Conservation (phyloP, 768 basidiomycete species). For the Boletellus ananas region DNA sequence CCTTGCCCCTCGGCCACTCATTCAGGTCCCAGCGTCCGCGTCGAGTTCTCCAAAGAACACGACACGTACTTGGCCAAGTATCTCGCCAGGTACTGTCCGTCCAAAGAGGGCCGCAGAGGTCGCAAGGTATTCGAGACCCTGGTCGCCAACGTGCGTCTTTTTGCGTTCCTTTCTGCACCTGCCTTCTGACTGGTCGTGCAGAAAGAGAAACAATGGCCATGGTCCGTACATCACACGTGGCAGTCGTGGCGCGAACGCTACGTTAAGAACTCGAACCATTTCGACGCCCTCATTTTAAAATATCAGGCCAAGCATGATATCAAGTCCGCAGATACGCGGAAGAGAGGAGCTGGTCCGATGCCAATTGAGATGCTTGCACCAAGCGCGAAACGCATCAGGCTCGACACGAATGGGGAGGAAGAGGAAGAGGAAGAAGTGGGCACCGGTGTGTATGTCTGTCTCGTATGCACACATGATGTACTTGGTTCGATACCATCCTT, state of each 20-base stretch:
- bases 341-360: not conserved
- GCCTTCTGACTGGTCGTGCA: slow-evolving; percentile 16
- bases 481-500: not conserved
- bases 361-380: not conserved
- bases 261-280: slow-evolving; percentile 38
- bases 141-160: slow-evolving; percentile 42
- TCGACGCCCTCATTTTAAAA: slow-evolving; percentile 40
- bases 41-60: slow-evolving; percentile 36
- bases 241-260: slow-evolving; percentile 68
- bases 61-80: slow-evolving; percentile 43
- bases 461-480: not conserved
- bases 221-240: slow-evolving; percentile 51
- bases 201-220: slow-evolving; percentile 44
- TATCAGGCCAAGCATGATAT: slow-evolving; percentile 35
- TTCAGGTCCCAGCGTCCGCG: slow-evolving; percentile 15
- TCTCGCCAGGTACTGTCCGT: slow-evolving; percentile 47
- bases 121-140: slow-evolving; percentile 42
- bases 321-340: not conserved
- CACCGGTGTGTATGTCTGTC: slow-evolving; percentile 3
- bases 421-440: not conserved
- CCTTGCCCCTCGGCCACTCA: not conserved
- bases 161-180: not conserved
- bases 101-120: slow-evolving; percentile 41
- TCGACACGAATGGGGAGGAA: not conserved
- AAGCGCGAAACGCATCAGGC: slow-evolving; percentile 9